These are phyloP conservation scores for Lodderomyces metapsilosis DNA, from an alignment of 1,139 yeast genomes.

Conservation along the genomic window DNA sequence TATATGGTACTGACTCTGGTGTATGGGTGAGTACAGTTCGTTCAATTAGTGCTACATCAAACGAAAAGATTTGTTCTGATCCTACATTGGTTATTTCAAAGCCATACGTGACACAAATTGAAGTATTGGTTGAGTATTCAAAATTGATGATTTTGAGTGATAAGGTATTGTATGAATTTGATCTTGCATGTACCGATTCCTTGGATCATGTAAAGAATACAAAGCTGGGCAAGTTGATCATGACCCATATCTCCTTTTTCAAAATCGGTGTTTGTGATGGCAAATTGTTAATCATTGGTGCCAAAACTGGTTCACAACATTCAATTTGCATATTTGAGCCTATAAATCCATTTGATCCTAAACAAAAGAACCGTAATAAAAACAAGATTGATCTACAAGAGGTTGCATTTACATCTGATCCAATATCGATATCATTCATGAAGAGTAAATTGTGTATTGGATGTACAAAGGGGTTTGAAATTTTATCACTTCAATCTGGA, in stretches of 20 bases:
- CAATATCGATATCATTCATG: conserved; percentile 86
- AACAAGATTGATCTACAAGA: conserved; percentile 68
- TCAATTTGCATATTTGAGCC: conserved; percentile 88
- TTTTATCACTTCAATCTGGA: conserved; percentile 77
- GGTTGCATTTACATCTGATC: conserved; percentile 80
- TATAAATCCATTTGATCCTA: conserved; percentile 53
- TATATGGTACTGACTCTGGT: conserved; percentile 92
- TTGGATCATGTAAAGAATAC: conserved; percentile 70
- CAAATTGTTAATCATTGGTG: conserved; percentile 83
- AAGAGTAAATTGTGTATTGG: conserved; percentile 91
- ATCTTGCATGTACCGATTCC: conserved; percentile 64
- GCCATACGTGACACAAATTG: conserved; percentile 81
- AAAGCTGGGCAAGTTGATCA: conserved; percentile 72
- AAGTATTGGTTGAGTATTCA: conserved; percentile 88
- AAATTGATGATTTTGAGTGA: conserved; percentile 80
- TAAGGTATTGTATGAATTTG: conserved; percentile 80
- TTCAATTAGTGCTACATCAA: conserved; percentile 43
- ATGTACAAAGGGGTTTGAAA: conserved; percentile 94
- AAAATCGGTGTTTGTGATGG: conserved; percentile 93
- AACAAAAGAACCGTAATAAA: conserved; percentile 60
- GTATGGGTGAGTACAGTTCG: conserved; percentile 73
- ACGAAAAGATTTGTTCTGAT: conserved; percentile 55
- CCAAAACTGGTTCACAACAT: conserved; percentile 72
- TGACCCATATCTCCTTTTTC: conserved; percentile 84
- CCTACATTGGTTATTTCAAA: conserved; percentile 81